Evolutionary conservation across 192 early-diverging fungal species (phyloP), one percentile per base, ranked within the genome.

Genomic region (Geranomyces michiganensis): DNA sequence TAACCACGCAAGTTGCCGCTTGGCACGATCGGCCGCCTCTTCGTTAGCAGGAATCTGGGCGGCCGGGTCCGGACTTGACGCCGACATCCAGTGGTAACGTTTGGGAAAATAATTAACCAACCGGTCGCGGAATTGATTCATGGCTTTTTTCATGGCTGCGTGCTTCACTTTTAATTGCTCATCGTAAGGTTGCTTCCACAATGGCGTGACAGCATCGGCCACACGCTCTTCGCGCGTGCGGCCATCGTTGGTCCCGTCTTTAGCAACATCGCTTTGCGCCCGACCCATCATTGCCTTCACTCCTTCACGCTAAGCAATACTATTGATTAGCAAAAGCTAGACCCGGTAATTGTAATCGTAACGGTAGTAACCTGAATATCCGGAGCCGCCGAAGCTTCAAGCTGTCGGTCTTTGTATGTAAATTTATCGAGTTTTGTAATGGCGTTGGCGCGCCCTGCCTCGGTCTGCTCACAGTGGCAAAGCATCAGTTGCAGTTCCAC

Each of bases 121-220:
- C 0, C 77, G 63, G 30, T 77, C 65, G 27, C 74, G 66, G 24
- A 87, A 78, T 26, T 62, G 81, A 27, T 60, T 66, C 45, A 86
- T 60, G n/a, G 66, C 65, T 22, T 76, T 73, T 29, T 64, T 65
- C 55, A 85, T 82, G 21, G 70, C 46, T 1, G 59, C 32, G n/a
- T 65, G 55, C 67, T 90, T 92, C 29, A 72, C 63, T 22, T 77
- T 45, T 33, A 92, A 70, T 75, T 92, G 90, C 7, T 81, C 76
- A 17, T 79, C 75, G 71, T 92, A 92, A 0, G 85, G 62, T 17
- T 77, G 49, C 68, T 78, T 86, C 81, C 85, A 83, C 26, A 90
- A 78, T 31, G 90, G 90, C 0, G 89, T 92, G 19, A 91, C 85
- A 78, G 92, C 89, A 74, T 90, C 88, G 26, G 82, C 81, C 33